A percentile compares a stretch with the other conserved stretches of the same genome.
Conservation (phyloP, 129 eudicot genomes). For the Escallonia rubra region DNA sequence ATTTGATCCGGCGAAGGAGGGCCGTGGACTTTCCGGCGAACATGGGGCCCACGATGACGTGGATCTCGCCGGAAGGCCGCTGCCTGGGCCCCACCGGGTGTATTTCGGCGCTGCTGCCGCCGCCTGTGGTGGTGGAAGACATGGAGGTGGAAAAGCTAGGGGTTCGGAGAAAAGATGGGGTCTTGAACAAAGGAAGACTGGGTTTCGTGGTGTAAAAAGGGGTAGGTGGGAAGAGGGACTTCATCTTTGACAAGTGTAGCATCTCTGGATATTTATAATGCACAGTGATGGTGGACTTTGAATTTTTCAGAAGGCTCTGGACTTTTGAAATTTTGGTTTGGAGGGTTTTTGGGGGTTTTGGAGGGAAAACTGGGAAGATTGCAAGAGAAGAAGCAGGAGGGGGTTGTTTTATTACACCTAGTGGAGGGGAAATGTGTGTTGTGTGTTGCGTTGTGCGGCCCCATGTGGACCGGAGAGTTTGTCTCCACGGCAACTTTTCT, state of each 20-base stretch:
- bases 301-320: background rate
- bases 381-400: no score
- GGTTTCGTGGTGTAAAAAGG: background rate
- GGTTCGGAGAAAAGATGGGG: conserved; percentile 11
- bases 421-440: no score
- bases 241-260: background rate
- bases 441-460: no score
- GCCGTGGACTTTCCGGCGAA: conserved; percentile 94
- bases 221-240: background rate
- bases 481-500: no score
- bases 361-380: background rate
- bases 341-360: background rate
- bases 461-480: no score
- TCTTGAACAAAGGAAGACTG: conserved; percentile 6
- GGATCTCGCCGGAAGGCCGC: conserved; percentile 60
- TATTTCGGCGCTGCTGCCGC: background rate
- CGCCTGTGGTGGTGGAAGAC: background rate
- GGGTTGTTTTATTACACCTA: no score
- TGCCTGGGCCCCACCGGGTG: conserved; percentile 9
- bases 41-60: conserved; percentile 92
- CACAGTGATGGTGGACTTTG: background rate
- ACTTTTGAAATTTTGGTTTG: background rate
- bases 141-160: conserved; percentile 7
- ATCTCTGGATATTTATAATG: background rate
- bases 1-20: conserved; percentile 78